Conservation (phyloP, 163 green algal genomes). For the Scenedesmus sp. region DNA sequence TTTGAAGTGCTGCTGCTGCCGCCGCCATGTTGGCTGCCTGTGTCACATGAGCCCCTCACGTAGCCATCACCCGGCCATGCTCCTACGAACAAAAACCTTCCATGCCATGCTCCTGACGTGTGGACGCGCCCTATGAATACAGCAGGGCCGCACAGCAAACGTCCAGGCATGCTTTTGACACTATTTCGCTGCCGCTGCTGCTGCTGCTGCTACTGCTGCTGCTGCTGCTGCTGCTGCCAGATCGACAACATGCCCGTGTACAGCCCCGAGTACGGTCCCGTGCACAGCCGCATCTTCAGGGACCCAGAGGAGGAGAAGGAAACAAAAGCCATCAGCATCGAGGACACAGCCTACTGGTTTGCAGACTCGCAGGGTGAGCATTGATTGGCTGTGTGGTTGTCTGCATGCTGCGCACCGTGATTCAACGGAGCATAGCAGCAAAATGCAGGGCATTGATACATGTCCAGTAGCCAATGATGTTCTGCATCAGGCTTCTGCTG, state of each 20-base stretch:
- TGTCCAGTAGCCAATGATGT: too few species aligned
- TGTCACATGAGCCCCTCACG: not conserved
- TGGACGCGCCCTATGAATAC: too few species aligned
- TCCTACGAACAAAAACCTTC: too few species aligned
- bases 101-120: too few species aligned
- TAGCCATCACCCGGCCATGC: not conserved
- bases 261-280: not conserved
- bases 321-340: slow-evolving; percentile 4
- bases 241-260: slow-evolving; percentile 23
- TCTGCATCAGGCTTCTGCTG: not conserved
- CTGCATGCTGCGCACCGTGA: too few species aligned
- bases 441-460: too few species aligned
- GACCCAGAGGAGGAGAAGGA: slow-evolving; percentile 16
- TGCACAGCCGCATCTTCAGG: not conserved
- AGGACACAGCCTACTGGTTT: slow-evolving; percentile 43
- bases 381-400: too few species aligned
- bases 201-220: not conserved
- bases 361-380: not conserved
- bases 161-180: too few species aligned
- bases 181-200: not conserved
- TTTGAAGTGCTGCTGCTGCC: not conserved
- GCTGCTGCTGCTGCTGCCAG: not conserved
- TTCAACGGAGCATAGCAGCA: too few species aligned
- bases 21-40: too few species aligned
- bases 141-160: too few species aligned